Base-by-base conservation (phyloP, 2,329 filamentous ascomycete genomes). In the Cryphonectria carpinicola region DNA sequence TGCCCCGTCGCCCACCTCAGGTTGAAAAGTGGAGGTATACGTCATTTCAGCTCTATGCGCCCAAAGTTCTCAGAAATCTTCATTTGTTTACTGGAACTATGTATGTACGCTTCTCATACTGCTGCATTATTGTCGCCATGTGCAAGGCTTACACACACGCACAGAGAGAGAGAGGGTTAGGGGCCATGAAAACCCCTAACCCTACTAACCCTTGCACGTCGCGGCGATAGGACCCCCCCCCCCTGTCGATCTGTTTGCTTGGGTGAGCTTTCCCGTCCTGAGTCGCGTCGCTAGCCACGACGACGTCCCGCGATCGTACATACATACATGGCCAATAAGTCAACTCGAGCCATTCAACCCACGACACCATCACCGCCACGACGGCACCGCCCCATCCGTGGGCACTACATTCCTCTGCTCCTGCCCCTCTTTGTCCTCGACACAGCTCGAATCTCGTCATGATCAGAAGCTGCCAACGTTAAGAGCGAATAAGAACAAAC, bases 211-310 rank as follows among this genome's bases (percentile, higher is more conserved):
- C 41, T 52, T 46, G 64, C 68, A 25, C 22, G n/a, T n/a, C 56
- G 32, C 68, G 37, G 68, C 37, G 61, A 43, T 37, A 63, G 56
- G 61, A 37, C 66, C 63, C 70, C 70, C 66, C 63, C 70, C 70
- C 70, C 70, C 67, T 71, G 70, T 58, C 60, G 56, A 64, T 69
- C 35, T 65, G 63, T 63, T 58, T 69, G 70, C 61, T 28, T 25
- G 62, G 62, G 62, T 37, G 65, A 67, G 63, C 60, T 54, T 52
- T 65, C 35, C 60, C 62, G 39, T 54, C 46, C 64, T 68, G 66
- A 69, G 60, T 69, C 70, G 70, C 70, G 70, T 71, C 63, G 58
- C 66, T 41, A 54, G 65, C 49, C 35, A 43, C 63, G 63, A 65
- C 54, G 46, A 65, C 63, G 63, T 65, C 43, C 63, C 63, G 63